Evolutionary conservation across 116 monocot genomes (phyloP).

Genomic region (Posidonia oceanica): DNA sequence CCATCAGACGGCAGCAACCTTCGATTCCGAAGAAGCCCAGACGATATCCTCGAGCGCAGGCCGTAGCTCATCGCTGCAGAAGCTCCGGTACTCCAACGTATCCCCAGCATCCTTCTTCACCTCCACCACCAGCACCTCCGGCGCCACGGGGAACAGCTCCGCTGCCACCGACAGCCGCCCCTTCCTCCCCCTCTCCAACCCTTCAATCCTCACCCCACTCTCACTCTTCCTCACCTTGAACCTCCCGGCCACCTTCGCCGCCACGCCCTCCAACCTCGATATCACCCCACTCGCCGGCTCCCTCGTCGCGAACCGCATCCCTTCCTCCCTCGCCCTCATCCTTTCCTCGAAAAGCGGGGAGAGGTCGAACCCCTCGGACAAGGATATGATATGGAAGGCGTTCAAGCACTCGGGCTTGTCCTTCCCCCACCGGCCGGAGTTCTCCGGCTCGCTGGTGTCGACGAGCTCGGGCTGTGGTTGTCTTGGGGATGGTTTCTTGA

Average conservation of each 20-base stretch:
- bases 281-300: constrained; percentile 41
- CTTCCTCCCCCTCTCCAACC: constrained; percentile 25
- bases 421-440: constrained; percentile 7
- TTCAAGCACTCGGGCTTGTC: constrained; percentile 39
- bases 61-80: constrained; percentile 41
- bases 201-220: constrained; percentile 31
- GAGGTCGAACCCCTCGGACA: constrained; percentile 59
- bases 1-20: too few species aligned
- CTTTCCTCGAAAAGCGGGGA: constrained; percentile 40
- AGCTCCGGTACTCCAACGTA: constrained; percentile 33
- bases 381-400: constrained; percentile 50
- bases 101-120: constrained; percentile 49
- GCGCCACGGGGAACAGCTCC: constrained; percentile 43
- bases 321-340: constrained; percentile 11
- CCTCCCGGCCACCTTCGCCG: constrained; percentile 19
- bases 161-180: constrained; percentile 33
- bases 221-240: constrained; percentile 28
- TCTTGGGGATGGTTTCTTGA: too few species aligned
- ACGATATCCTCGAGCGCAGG: constrained; percentile 54
- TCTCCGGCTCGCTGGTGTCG: background rate
- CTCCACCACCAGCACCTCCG: constrained; percentile 39
- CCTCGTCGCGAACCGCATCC: constrained; percentile 34
- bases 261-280: constrained; percentile 30
- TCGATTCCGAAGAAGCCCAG: constrained; percentile 26
- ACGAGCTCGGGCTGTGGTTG: too few species aligned